Evolutionary conservation across 306 rosid species (phyloP), one percentile per base, ranked within the genome.

Genomic region (Prunus fruticosa): DNA sequence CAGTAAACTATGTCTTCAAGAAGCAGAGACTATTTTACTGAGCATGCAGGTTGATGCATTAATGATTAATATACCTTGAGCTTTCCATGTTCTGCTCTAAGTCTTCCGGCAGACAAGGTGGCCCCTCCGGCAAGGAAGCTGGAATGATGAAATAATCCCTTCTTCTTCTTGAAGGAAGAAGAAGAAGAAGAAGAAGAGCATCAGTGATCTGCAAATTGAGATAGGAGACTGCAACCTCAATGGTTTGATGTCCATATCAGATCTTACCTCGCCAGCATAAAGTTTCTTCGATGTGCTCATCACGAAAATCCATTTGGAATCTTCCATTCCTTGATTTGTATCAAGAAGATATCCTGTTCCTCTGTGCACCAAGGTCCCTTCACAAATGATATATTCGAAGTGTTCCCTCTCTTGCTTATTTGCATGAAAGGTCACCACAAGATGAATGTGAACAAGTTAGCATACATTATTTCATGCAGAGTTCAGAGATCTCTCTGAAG

Each of bases 121-220:
- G 86, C 86, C 27, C 84, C 86, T 73, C 86, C 88, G 2, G 86
- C 86, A 64, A 82, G 82, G 84, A 85, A 85, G 81, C 88, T 85
- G 6, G 88, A 85, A 85, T 85, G 88, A 75, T 85, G 88, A 79
- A 85, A 82, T 11, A 22, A 69, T 41, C 88, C 88, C 69, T 85
- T 85, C 84, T 58, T 74, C 68, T 85, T 79, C 88, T 82, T 78
- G 57, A 61, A 65, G 34, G 51, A 22, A n/a, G 6, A 32, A 72
- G 6, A 52, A 19, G 69, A 52, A 19, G 68, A 28, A 5, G 0
- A 10, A 11, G 13, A 45, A 19, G 9, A 7, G 56, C 16, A 41
- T 45, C 38, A 71, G 50, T 43, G 14, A 41, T 56, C 25, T 41
- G n/a, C 20, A 67, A 43, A 51, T 7, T 15, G 16, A 10, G n/a